Conservation (phyloP, 139 green algal genomes). For the Chlamydomonas urium region DNA sequence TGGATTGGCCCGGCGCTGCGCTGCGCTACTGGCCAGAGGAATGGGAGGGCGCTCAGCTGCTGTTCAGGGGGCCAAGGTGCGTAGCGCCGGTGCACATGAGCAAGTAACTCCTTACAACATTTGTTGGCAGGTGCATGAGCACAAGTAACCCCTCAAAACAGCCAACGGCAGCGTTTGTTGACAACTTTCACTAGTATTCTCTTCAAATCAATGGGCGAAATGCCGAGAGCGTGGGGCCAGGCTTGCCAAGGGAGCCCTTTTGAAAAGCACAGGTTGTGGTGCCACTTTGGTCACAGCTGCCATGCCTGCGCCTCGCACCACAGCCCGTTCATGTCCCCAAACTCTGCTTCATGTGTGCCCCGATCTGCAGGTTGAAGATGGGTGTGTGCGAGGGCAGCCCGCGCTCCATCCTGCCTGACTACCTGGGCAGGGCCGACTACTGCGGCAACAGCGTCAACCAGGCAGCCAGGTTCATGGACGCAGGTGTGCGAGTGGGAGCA, state of each 20-base stretch:
- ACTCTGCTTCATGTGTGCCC: neutral
- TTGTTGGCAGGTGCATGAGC: neutral
- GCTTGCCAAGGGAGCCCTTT: neutral
- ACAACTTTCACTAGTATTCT: neutral
- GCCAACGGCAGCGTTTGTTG: neutral
- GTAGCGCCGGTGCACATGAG: neutral
- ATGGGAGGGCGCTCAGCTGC: neutral
- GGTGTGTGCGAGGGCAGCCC: slow-evolving; percentile 40
- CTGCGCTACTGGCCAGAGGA: slow-evolving; percentile 12
- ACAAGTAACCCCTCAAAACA: neutral
- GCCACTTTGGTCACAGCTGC: neutral
- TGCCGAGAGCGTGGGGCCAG: too few relatives aligned
- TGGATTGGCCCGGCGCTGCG: slow-evolving; percentile 31
- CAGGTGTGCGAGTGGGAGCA: slow-evolving; percentile 1
- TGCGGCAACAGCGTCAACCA: slow-evolving; percentile 43
- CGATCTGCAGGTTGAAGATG: slow-evolving; percentile 33
- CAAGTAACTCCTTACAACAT: neutral
- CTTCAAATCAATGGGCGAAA: too few relatives aligned
- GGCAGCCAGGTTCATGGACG: slow-evolving; percentile 17
- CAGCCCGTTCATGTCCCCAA: neutral
- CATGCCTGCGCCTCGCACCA: neutral
- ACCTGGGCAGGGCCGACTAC: slow-evolving; percentile 48
- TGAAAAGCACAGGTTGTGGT: neutral
- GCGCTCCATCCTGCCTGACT: slow-evolving; percentile 34
- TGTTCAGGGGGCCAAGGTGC: slow-evolving; percentile 39